These are phyloP conservation scores for Elaeis guineensis DNA, from an alignment of 176 grass and related monocot species.

Conservation along the genomic window DNA sequence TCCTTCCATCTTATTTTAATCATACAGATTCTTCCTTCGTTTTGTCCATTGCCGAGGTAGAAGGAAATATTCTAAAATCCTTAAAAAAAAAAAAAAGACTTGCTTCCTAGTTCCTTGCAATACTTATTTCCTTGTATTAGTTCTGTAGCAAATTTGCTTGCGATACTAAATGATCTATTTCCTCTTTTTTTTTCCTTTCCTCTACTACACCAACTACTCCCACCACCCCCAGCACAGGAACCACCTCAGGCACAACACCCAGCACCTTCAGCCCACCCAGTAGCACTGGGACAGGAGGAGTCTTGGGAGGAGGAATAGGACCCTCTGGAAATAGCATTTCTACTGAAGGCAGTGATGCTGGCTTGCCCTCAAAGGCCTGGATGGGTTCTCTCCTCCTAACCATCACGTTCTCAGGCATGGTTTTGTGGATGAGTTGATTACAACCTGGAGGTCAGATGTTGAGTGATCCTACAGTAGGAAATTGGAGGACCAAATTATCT, in stretches of 20 bases:
- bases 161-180: not conserved
- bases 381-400: slow-evolving; percentile 10
- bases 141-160: no score
- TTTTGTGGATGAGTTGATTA: slow-evolving; percentile 28
- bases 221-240: not conserved
- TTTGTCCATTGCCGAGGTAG: no score
- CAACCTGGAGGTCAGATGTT: not conserved
- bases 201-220: not conserved
- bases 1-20: not conserved
- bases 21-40: no score
- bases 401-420: slow-evolving; percentile 29
- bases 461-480: slow-evolving; percentile 10
- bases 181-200: not conserved
- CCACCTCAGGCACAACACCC: slow-evolving; percentile 4
- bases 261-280: slow-evolving; percentile 5
- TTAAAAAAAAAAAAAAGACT: no score
- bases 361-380: slow-evolving; percentile 3
- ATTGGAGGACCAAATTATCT: no score
- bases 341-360: slow-evolving; percentile 22
- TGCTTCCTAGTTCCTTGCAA: no score
- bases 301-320: slow-evolving; percentile 35
- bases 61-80: no score
- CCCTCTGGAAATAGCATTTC: slow-evolving; percentile 42
- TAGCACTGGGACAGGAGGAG: not conserved
- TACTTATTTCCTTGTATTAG: no score